Evolutionary conservation across 2,329 filamentous ascomycete genomes (phyloP), one percentile per base, ranked within the genome.

Genomic region (Venturia asperata): DNA sequence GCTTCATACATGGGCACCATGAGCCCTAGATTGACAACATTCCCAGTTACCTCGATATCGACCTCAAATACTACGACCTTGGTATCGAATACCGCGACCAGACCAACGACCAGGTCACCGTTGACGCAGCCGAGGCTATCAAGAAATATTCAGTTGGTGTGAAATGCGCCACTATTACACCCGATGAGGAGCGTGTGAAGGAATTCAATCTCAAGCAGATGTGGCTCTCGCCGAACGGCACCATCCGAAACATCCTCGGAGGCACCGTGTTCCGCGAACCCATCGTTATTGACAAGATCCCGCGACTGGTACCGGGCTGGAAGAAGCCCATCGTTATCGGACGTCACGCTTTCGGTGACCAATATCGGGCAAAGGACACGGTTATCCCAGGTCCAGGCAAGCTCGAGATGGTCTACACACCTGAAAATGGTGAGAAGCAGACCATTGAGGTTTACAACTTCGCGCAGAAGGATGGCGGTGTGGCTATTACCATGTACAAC

Each of bases 171-270:
- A 99, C 94, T 77, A 99, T 99, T 81, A 99, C 94, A 55, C 94
- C 94, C 47, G 94, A 99, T 77, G 94, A 99, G 85, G 89, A 87
- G 69, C 89, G 94, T 76, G 93, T 99, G 39, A 85, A 97, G 83
- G 94, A 97, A 80, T 99, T 97, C 80, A 92, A 97, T 77, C 85
- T 99, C 72, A 99, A 97, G 89, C 88, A 97, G 83, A 97, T 97
- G 94, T 99, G 94, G 94, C 85, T 97, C 66, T 96, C 91, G 65
- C 94, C 94, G 74, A 99, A 99, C 78, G 94, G 94, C 76, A 99
- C 86, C 68, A 87, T 88, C 75, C 79, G 85, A 73, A 88, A 88
- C 77, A 80, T 82, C 72, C 81, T 87, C 62, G 93, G 93, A 73
- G 94, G 94, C 75, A 99, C 94, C 74, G 93, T 99, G 73, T 99